These are phyloP conservation scores for Acacia confusa DNA, from an alignment of 306 rosid genomes.

Conservation along the genomic window DNA sequence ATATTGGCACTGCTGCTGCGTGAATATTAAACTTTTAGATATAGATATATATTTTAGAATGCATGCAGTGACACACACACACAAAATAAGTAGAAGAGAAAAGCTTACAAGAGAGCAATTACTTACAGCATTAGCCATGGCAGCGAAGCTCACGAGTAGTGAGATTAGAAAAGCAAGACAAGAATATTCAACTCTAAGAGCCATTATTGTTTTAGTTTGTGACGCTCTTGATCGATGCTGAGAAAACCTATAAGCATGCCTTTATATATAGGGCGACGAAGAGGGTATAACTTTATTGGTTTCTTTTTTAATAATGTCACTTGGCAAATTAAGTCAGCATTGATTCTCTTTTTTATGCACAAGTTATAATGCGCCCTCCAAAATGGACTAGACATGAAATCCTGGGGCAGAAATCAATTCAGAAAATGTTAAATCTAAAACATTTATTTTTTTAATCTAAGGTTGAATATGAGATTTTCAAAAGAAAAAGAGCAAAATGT, in stretches of 20 bases:
- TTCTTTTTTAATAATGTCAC: too few species aligned
- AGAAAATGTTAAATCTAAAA: too few species aligned
- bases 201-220: background rate
- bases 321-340: too few species aligned
- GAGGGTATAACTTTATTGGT: too few species aligned
- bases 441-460: too few species aligned
- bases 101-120: background rate
- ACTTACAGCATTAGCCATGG: background rate
- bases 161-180: background rate
- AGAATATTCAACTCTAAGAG: background rate
- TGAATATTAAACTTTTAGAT: background rate
- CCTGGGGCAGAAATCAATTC: too few species aligned
- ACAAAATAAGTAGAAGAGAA: background rate
- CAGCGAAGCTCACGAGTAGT: background rate
- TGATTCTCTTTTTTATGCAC: too few species aligned
- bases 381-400: too few species aligned
- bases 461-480: too few species aligned
- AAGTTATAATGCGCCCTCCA: too few species aligned
- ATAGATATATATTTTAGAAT: too few species aligned
- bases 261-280: background rate
- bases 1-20: background rate
- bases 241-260: background rate
- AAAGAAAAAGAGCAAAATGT: too few species aligned
- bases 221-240: background rate
- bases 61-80: background rate